These are phyloP conservation scores for Streptanthus diversifolius DNA, from an alignment of 345 rosid species.

Conservation along the genomic window DNA sequence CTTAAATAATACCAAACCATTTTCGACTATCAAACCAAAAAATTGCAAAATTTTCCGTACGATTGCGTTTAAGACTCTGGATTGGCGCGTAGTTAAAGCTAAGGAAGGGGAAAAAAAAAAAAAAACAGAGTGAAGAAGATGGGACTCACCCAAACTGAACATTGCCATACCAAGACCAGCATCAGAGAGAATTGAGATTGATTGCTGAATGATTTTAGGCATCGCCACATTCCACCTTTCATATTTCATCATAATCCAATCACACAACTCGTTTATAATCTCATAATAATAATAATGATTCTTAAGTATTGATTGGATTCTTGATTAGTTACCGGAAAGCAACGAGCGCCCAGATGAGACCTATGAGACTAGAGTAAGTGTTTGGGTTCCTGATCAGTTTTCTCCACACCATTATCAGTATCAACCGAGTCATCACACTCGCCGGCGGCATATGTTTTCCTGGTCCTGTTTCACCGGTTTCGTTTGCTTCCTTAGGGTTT, in stretches of 20 bases:
- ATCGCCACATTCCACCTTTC: slow-evolving; percentile 54
- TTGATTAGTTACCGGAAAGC: slow-evolving; percentile 50
- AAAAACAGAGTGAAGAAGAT: neutral
- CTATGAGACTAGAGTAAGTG: slow-evolving; percentile 84
- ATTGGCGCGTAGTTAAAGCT: neutral
- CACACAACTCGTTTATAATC: neutral
- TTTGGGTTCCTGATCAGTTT: slow-evolving; percentile 90
- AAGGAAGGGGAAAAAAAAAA: neutral
- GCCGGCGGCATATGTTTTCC: slow-evolving; percentile 81
- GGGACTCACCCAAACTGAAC: slow-evolving; percentile 82
- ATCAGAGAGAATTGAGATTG: slow-evolving; percentile 78
- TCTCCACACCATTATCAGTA: slow-evolving; percentile 91
- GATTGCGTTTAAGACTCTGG: neutral
- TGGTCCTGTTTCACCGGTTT: slow-evolving; percentile 39
- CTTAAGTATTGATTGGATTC: neutral
- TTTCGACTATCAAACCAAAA: slow-evolving; percentile 2
- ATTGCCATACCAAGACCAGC: slow-evolving; percentile 99
- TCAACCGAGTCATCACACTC: slow-evolving; percentile 86
- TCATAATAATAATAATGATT: neutral
- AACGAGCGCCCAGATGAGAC: slow-evolving; percentile 85
- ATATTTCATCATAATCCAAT: neutral
- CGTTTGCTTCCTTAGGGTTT: slow-evolving; percentile 50
- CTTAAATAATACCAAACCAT: neutral
- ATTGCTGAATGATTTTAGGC: slow-evolving; percentile 70
- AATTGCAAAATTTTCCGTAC: slow-evolving; percentile 14